phyloP scores from a whole-genome alignment of 768 basidiomycete species.

The Dentipellis fragilis region DNA sequence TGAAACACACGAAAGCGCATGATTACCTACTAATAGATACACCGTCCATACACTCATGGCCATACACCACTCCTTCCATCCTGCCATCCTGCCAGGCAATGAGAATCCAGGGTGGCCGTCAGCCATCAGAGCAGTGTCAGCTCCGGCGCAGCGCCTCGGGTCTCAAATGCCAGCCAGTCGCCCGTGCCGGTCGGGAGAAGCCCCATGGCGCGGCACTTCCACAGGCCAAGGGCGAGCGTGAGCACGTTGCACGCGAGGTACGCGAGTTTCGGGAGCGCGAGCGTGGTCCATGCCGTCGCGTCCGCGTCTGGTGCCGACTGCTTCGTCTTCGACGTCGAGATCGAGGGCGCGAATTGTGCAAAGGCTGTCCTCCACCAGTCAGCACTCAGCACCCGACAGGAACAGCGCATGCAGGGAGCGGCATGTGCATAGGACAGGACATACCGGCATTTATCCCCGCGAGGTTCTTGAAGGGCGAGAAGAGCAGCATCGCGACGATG shows the following conservation, averaged over 20 bases:
- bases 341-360: constrained; percentile 58
- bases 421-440: background rate
- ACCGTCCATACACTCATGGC: background rate
- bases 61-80: background rate
- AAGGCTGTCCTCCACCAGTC: constrained; percentile 40
- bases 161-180: constrained; percentile 94
- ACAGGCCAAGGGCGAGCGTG: constrained; percentile 77
- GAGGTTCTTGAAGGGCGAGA: constrained; percentile 79
- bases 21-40: background rate
- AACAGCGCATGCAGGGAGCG: background rate
- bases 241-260: constrained; percentile 66
- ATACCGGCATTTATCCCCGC: constrained; percentile 68
- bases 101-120: background rate
- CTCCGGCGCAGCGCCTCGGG: constrained; percentile 51
- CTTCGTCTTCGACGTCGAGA: constrained; percentile 7
- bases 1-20: too few relatives aligned
- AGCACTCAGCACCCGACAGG: too few relatives aligned
- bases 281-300: constrained; percentile 34
- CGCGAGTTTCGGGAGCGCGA: constrained; percentile 60
- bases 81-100: background rate
- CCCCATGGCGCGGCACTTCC: constrained; percentile 92
- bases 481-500: constrained; percentile 87
- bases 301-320: constrained; percentile 27
- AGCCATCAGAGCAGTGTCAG: constrained; percentile 6
- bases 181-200: constrained; percentile 83